A percentile compares a stretch with the other conserved stretches of the same genome.
Evolutionary conservation across 2,329 filamentous ascomycete species (phyloP).

Genomic region (Pestalotiopsis sp.): DNA sequence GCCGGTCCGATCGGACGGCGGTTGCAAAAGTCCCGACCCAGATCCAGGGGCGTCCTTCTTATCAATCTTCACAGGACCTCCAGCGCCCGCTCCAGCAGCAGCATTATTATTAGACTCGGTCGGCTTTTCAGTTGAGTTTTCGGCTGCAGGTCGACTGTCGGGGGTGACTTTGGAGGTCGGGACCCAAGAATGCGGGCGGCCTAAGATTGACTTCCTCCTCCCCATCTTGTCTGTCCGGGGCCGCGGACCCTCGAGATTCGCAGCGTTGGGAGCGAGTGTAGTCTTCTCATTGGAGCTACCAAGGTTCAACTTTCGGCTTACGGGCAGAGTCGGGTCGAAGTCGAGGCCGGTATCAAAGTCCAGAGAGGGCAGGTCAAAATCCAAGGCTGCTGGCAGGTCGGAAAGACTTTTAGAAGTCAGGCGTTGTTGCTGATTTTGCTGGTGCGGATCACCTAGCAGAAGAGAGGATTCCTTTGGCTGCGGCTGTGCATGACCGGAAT

Average conservation of each 20-base stretch:
- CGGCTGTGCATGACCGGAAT: conserved; percentile 18
- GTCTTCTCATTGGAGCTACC: conserved; percentile 28
- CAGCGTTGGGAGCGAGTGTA: conserved; percentile 20
- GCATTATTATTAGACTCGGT: not conserved
- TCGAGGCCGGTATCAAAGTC: conserved; percentile 44
- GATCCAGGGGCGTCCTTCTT: conserved; percentile 12
- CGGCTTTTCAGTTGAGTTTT: conserved; percentile 23
- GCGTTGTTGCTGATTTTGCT: conserved; percentile 5
- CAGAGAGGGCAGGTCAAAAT: conserved; percentile 57
- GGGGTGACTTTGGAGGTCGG: conserved; percentile 45
- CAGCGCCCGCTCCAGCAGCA: no score
- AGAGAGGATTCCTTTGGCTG: conserved; percentile 5
- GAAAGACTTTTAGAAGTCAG: conserved; percentile 24
- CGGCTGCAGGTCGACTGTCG: conserved; percentile 34
- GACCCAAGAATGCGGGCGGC: conserved; percentile 56
- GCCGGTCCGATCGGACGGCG: conserved; percentile 37
- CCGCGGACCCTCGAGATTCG: conserved; percentile 27
- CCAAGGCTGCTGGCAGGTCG: conserved; percentile 37
- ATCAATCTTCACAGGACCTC: conserved; percentile 1
- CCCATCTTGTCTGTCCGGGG: conserved; percentile 30
- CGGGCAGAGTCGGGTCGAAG: conserved; percentile 48
- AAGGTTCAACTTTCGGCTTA: conserved; percentile 31
- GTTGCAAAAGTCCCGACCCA: conserved; percentile 25
- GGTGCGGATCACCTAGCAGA: not conserved
- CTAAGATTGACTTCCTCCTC: conserved; percentile 50